Base-by-base conservation (phyloP, 164 flowering plant species). In the Berberis thunbergii region DNA sequence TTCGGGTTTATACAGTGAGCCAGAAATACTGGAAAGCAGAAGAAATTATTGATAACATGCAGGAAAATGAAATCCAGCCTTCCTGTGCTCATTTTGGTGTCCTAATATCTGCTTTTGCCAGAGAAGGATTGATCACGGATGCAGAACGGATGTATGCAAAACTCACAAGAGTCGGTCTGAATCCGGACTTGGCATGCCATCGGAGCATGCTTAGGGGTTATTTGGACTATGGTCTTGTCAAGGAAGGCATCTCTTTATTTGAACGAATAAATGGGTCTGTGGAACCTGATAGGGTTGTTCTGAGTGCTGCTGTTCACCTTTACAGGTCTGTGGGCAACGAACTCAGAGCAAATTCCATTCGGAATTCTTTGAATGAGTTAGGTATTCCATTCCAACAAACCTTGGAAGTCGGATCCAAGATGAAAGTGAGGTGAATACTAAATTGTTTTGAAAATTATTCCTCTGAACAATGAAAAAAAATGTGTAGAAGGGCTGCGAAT, bases 231-330 rank as follows among this genome's bases (percentile, higher is more conserved):
- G 93, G 91, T 43, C 70, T 62, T 69, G 79, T 83, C 3, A 79
- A 75, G 60, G 71, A 83, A 71, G 96, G 93, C 60, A 81, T 92
- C 50, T 57, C 71, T 1, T 83, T 87, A 73, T 89, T 74, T 69
- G 84, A 84, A 70, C 72, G 62, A 53, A 69, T 83, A 8, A 64
- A 66, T 2, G 67, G 65, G 54, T 70, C 61, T 62, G 73, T 74
- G 6, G 66, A 77, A 69, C 67, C 79, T n/a, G 91, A 87, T 72
- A 68, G 74, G 64, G 87, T 83, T 74, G 71, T 85, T 5, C 69
- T 83, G 75, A 92, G 93, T 76, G 86, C 89, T 8, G 89, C 85
- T 41, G 82, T 84, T 69, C 88, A 83, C 66, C 77, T 87, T 44
- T 92, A 86, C 75, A 79, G 70, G 69, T 68, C 73, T 46, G 78